Evolutionary conservation across 1,139 yeast species (phyloP), one percentile per base, ranked within the genome.

Genomic region (Yamadazyma buinensis): DNA sequence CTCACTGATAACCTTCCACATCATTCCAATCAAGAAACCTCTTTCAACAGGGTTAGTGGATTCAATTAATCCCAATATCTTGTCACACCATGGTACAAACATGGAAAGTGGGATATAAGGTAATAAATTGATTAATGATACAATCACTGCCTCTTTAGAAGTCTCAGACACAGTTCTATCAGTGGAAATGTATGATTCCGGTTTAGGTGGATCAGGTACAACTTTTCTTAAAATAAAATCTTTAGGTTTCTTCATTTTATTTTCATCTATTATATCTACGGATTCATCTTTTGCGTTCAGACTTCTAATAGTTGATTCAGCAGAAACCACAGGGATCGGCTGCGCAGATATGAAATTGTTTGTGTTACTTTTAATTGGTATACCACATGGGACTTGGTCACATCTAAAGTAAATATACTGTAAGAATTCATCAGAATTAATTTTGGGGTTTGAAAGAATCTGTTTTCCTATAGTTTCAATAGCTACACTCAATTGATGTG

Each of bases 401-500:
- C 74, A 64, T 30, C 62, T 59, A 32, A 55, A 49, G 42, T 63
- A 66, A 12, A 80, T 49, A 26, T 59, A 59, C 10, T 66, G 61
- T 13, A 79, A 53, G 30, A 72, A 61, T 23, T 61, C 65, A 18
- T 72, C 67, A 1, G 63, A 51, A 25, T 46, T 48, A 23, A 24
- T 55, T 43, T 26, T 51, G 0, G 75, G 67, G 7, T 66, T 64
- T 0, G 77, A 70, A 20, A 77, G 58, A 3, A 75, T 60, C 14
- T 73, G 67, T 35, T 69, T 67, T 0, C 84, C 77, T 26, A 81
- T 55, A 0, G 82, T 70, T 42, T 74, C 78, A 15, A 79, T 56
- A 0, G 86, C 86, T 15, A 80, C 65, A 29, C 68, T 64, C 22
- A 80, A 58, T 50, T 84, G 94, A 12, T 58, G 55, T 3, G 80